Base-by-base conservation (phyloP, 1,284 basidiomycete species). In the Ceratobasidium theobromae region DNA sequence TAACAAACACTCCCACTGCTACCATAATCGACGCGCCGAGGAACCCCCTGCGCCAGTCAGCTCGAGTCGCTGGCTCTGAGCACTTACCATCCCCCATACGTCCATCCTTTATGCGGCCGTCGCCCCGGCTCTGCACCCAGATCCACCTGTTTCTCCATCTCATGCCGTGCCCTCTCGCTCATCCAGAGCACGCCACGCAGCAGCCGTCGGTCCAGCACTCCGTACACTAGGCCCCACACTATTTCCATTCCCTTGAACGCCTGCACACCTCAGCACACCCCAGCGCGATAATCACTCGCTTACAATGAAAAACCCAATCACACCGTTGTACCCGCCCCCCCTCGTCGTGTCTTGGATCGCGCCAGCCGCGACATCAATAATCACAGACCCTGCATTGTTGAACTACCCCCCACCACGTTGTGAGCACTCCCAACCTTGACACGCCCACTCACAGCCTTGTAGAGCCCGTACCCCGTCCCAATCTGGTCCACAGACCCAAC, bases 301-400 rank as follows among this genome's bases (percentile, higher is more conserved):
- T 53, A 25, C 33, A 18, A 60, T 46, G 55, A 60, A 60, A 49
- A 60, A 58, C 28, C 27, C 45, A 38, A 38, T 46, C 18, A 48
- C 43, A 21, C 45, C 32, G 45, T 60, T 48, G 32, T 60, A 60
- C n/a, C 45, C 55, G 41, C 55, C 45, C n/a, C 43, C 55, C 2
- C 28, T 45, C n/a, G 55, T 48, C 18, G 55, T 48, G 40, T 57
- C 55, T 32, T 49, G 55, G 55, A 43, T 60, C 27, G 55, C 55
- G 23, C 55, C 55, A 38, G 55, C 55, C 41, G 55, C 55, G 21
- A 58, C 55, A 48, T 48, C 43, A 23, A 58, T 45, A 35, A 58
- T 55, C 38, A 55, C 43, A 33, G 54, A 45, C 4, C 30, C 43
- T 21, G 43, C 43, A 35, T 58, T 48, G 30, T 48, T 58, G 25